Percentiles rank a stretch among this genome's conserved stretches.
Conservation (phyloP, 176 grass and related monocot species). For the Elymus sibiricus region DNA sequence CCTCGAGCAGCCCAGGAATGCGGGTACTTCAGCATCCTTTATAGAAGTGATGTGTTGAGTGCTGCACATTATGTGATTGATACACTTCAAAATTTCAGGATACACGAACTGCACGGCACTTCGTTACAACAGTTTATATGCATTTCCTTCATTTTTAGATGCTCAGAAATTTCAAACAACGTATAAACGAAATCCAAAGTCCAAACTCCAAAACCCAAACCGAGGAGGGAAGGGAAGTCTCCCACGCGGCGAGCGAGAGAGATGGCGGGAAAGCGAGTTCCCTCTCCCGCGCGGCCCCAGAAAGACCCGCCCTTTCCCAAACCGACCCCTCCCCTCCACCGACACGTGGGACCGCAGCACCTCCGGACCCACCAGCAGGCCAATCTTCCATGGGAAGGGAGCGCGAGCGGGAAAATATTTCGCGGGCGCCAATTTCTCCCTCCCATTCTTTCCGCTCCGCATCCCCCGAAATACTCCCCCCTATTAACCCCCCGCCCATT, state of each 20-base stretch:
- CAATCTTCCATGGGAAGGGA: slow-evolving; percentile 13
- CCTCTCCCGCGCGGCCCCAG: slow-evolving; percentile 27
- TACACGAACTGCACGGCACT: no score
- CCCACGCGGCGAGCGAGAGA: not conserved
- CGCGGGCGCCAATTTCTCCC: slow-evolving; percentile 31
- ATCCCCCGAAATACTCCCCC: not conserved
- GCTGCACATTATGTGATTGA: no score
- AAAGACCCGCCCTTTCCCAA: not conserved
- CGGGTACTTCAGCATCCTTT: no score
- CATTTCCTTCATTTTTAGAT: no score
- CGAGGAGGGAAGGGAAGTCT: not conserved
- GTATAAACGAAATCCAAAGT: not conserved
- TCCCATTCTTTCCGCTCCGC: slow-evolving; percentile 5
- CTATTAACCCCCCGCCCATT: not conserved
- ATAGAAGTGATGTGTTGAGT: no score
- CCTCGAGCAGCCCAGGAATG: no score
- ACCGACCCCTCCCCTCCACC: not conserved
- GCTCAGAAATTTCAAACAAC: no score
- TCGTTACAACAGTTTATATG: no score
- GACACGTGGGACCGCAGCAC: rapidly evolving
- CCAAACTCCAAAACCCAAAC: not conserved
- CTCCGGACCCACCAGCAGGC: not conserved
- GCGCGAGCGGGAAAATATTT: slow-evolving; percentile 21
- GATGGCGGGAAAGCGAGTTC: slow-evolving; percentile 22
- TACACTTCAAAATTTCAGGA: no score